These are phyloP conservation scores for Pseudogymnoascus sp. DNA, from an alignment of 2,329 filamentous ascomycete species.

Conservation along the genomic window DNA sequence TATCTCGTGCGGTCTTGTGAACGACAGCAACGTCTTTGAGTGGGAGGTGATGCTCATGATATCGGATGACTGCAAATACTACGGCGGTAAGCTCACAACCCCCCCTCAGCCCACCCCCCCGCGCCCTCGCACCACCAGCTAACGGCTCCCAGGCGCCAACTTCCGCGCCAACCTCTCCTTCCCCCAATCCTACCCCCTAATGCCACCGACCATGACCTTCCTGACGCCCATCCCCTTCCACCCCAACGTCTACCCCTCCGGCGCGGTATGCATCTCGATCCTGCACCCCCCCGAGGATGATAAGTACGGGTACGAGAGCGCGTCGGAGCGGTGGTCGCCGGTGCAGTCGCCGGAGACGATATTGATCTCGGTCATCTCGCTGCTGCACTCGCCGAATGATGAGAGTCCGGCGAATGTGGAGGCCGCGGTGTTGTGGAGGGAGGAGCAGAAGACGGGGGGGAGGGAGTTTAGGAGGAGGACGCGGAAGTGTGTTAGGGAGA, in stretches of 20 bases:
- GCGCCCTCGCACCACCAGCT: background rate
- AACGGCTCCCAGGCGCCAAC: conserved; percentile 62
- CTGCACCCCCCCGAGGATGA: conserved; percentile 93
- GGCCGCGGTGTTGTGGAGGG: conserved; percentile 79
- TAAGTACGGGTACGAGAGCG: conserved; percentile 85
- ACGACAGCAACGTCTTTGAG: conserved; percentile 82
- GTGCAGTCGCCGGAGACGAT: conserved; percentile 96
- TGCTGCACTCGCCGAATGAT: conserved; percentile 88
- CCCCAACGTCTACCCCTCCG: conserved; percentile 84
- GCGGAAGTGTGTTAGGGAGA: conserved; percentile 71
- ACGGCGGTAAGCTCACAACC: conserved; percentile 59
- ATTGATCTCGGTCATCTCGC: conserved; percentile 80
- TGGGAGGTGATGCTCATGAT: conserved; percentile 99
- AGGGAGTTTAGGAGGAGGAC: conserved; percentile 73
- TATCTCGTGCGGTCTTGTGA: conserved; percentile 83
- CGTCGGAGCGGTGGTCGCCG: conserved; percentile 85
- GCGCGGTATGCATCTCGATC: conserved; percentile 93
- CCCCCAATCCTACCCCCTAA: conserved; percentile 75
- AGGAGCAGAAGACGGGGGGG: conserved; percentile 55
- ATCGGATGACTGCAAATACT: conserved; percentile 84
- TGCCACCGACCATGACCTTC: conserved; percentile 85
- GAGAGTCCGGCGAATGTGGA: conserved; percentile 94
- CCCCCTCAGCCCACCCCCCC: background rate
- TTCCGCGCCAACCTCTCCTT: conserved; percentile 83
- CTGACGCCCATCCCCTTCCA: conserved; percentile 78